Base-by-base conservation (phyloP, 2,329 filamentous ascomycete genomes). In the Thielaviopsis euricoi region DNA sequence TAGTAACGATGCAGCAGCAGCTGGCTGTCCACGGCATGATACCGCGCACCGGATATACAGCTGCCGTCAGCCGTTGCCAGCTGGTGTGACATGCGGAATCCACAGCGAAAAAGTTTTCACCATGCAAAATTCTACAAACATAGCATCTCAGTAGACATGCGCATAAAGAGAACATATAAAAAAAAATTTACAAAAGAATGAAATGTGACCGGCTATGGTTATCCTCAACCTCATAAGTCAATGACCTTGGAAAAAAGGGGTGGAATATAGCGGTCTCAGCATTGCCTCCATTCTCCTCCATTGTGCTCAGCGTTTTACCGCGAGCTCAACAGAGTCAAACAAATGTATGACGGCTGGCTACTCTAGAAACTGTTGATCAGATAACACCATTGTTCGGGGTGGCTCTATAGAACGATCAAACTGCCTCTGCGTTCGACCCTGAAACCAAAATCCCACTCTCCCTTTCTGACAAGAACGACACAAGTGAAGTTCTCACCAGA, bases 311-410 rank as follows among this genome's bases (percentile, higher is more conserved):
- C 55, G 22, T 57, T 51, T 57, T 52, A 57, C 55, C n/a, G 55
- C 55, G 55, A 57, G 50, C 29, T 52, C n/a, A 17, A 52, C 46
- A 50, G 49, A 29, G 37, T 57, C 55, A 57, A 50, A 17, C 48
- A 52, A 52, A 51, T 19, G 51, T 29, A 52, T 52, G 51, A 40
- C 23, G 17, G 29, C 29, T 29, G 52, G 23, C 52, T 55, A 58
- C 48, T 95, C 85, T 94, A 71, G 87, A 85, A 93, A 83, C 87
- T 93, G 89, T 95, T 88, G 86, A 89, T 87, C 82, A 85, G 86
- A 90, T 83, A 79, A 86, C 85, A 89, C 81, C 86, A 89, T 83
- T 64, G 72, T 67, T 69, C 70, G 71, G 72, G 80, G 83, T 87
- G 85, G 83, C 84, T 89, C 86, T 86, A 83, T 88, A 71, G 69